Evolutionary conservation across 306 rosid species (phyloP), one percentile per base, ranked within the genome.

Genomic region (Lupinus albus): DNA sequence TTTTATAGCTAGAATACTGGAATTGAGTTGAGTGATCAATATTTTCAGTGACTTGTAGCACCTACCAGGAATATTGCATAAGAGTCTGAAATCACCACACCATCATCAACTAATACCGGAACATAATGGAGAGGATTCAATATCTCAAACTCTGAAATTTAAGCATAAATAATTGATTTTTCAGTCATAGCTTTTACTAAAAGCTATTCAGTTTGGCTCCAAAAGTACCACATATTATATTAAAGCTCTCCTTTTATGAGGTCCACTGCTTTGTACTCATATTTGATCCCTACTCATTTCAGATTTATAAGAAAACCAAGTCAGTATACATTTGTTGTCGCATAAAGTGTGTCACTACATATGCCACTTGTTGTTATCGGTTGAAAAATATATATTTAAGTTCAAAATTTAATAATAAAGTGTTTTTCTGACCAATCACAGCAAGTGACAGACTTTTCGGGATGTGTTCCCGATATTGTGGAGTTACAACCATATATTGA

Each of bases 41-140:
- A 52, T 36, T 73, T 64, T 58, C 64, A 63, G 54, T 21, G 50
- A 59, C 17, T 41, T 21, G 50, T 72, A 35, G 39, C 59, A 56
- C 14, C 54, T 56, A 80, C 88, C 85, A 75, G 77, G 51, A 80
- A 58, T 62, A 84, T 84, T 36, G 85, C 88, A 67, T 18, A n/a
- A n/a, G 88, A 80, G 51, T 84, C 85, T 13, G 83, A 74, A 67
- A 84, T 42, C 70, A 78, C 85, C 28, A 48, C 56, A n/a, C 55
- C 55, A 58, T 74, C 81, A 74, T 83, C 84, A 21, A 80, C 85
- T 50, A 84, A 75, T 67, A 81, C 82, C 0, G 88, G 85, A 17
- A 84, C 88, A 48, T 20, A 84, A 21, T 59, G 78, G 12, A 84
- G 79, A 70, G 83, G 83, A 53, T 81, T 84, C 65, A 80, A 38